Evolutionary conservation across 257 asterid genomes (phyloP), one percentile per base, ranked within the genome.

Genomic region (Lycium ferocissimum): DNA sequence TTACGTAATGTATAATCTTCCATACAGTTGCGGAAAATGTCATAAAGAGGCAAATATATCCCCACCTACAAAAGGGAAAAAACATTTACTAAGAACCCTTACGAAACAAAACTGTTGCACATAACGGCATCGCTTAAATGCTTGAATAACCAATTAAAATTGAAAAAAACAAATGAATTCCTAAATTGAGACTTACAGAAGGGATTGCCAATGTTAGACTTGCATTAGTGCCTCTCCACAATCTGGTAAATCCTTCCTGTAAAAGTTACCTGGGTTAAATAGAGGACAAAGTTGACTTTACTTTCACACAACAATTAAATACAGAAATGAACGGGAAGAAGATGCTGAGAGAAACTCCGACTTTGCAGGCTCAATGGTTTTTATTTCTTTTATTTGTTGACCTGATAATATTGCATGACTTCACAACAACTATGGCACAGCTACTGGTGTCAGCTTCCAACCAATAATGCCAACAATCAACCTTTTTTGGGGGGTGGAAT

Each of bases 151-250:
- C 84, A 79, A 63, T 47, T 51, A 78, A 53, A 51, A 53, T 20
- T 78, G 65, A 78, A 53, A 71, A 26, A 17, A 53, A 26, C 47
- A 51, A 26, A 51, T 0, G 82, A 15, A 53, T 33, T 53, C 53
- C 49, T 53, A 33, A 15, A 78, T 53, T 8, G 49, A 78, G 59
- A 85, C 99, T 86, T 89, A 97, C 99, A n/a, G 98, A 89, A 35
- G 99, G 99, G 71, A 95, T 80, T 22, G 99, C 99, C 89, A 94
- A 84, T 84, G 97, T 92, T 90, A 95, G 90, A 89, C 99, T 93
- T 53, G 99, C 99, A 89, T 89, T 89, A 76, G 99, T 96, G 89
- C 99, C 99, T 88, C 98, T 91, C 99, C 99, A 97, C 84, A 97
- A 88, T 89, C 90, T 90, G 69, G 91, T 83, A 67, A 94, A 87